Conservation (phyloP, 345 rosid species). For the Citropsis articulata region DNA sequence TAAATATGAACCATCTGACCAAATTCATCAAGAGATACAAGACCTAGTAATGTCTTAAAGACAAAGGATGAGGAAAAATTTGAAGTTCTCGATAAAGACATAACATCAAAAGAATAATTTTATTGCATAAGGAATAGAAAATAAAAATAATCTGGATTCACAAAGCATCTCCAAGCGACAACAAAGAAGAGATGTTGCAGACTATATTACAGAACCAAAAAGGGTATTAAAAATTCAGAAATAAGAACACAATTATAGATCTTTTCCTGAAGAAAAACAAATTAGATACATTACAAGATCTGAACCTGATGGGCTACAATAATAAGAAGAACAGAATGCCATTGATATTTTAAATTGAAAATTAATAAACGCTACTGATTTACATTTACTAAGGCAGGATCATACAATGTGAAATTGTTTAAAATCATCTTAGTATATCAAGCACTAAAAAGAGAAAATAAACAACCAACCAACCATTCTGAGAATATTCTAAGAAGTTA, state of each 20-base stretch:
- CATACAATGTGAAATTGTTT: not conserved
- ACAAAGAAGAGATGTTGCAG: not conserved
- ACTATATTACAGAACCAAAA: not conserved
- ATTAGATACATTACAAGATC: too few species aligned
- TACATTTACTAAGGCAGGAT: not conserved
- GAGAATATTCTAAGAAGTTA: not conserved
- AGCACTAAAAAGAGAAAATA: not conserved
- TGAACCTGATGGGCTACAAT: too few species aligned
- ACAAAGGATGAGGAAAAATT: not conserved
- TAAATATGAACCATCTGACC: not conserved
- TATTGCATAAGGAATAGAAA: not conserved
- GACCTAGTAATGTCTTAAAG: not conserved
- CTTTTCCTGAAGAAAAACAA: too few species aligned
- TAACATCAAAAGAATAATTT: not conserved
- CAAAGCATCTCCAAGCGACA: not conserved
- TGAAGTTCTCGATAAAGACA: not conserved
- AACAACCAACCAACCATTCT: not conserved
- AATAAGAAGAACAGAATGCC: too few species aligned
- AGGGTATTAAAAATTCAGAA: not conserved
- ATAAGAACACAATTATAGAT: too few species aligned
- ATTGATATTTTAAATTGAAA: too few species aligned
- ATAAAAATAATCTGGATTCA: not conserved
- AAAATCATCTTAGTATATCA: not conserved
- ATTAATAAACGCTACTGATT: not conserved
- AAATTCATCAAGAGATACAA: not conserved